phyloP scores from a whole-genome alignment of 2,329 filamentous ascomycete species.

The Nigrograna mackinnonii region DNA sequence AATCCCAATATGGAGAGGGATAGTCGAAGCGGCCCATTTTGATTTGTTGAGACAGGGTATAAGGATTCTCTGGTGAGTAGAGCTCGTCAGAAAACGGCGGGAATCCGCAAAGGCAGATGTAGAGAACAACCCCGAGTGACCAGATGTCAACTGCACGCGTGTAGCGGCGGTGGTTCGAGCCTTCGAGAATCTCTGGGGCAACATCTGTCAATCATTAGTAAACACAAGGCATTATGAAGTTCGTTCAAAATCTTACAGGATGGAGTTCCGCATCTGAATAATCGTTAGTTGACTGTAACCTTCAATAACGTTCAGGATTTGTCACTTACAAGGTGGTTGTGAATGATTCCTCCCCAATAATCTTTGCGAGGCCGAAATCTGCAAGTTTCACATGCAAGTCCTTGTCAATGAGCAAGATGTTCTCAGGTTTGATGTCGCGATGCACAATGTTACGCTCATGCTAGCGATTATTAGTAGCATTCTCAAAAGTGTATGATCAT shows the following conservation, averaged over 20 bases:
- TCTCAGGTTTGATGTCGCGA: slow-evolving; percentile 96
- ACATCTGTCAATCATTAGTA: slow-evolving; percentile 71
- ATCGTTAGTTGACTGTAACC: too few species aligned
- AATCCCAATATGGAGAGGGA: slow-evolving; percentile 94
- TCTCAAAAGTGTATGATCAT: not conserved
- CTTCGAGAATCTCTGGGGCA: slow-evolving; percentile 90
- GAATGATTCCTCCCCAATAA: slow-evolving; percentile 97
- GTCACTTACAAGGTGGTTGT: slow-evolving; percentile 79
- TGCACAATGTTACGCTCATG: slow-evolving; percentile 98
- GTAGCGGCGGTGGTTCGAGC: slow-evolving; percentile 81
- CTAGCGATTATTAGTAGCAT: slow-evolving; percentile 52
- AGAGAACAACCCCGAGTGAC: slow-evolving; percentile 96
- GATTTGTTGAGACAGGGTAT: slow-evolving; percentile 86
- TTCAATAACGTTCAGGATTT: too few species aligned
- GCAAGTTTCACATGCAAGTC: slow-evolving; percentile 87
- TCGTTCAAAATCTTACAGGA: too few species aligned
- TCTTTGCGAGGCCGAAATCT: slow-evolving; percentile 96
- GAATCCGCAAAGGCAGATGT: slow-evolving; percentile 96
- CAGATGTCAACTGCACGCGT: slow-evolving; percentile 95
- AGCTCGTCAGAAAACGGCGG: slow-evolving; percentile 97
- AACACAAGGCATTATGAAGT: too few species aligned
- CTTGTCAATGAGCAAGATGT: slow-evolving; percentile 87
- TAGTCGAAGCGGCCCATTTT: slow-evolving; percentile 89
- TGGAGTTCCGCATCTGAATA: slow-evolving; percentile 80
- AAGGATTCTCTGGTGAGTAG: slow-evolving; percentile 78